Evolutionary conservation across 78 protist genomes (phyloP).

Genomic region (Planoprotostelium fungivorum): DNA sequence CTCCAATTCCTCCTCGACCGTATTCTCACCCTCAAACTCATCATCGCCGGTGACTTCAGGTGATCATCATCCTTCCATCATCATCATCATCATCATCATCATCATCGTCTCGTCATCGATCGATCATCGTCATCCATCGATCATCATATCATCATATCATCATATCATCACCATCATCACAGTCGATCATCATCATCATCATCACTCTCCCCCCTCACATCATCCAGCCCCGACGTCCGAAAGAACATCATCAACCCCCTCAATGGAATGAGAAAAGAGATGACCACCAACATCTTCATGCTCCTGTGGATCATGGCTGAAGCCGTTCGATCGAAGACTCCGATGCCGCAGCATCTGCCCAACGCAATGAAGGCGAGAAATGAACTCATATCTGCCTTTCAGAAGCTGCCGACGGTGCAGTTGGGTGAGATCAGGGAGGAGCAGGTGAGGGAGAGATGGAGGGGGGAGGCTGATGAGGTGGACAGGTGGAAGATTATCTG

Average conservation of each 20-base stretch:
- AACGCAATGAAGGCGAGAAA: background rate
- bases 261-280: background rate
- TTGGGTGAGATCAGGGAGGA: background rate
- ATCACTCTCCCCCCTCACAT: no score
- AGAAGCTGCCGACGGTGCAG: background rate
- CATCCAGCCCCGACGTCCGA: background rate
- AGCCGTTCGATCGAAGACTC: background rate
- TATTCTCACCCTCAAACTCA: background rate
- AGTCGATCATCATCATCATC: no score
- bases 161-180: no score
- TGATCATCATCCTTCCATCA: no score
- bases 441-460: background rate
- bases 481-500: background rate
- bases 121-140: no score
- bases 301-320: background rate
- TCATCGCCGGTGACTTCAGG: background rate
- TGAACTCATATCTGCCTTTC: background rate
- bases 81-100: no score
- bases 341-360: background rate
- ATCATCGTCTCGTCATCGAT: no score
- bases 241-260: background rate
- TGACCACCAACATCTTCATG: background rate
- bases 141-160: no score
- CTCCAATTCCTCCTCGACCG: background rate
- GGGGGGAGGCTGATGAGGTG: background rate